Base-by-base conservation (phyloP, 345 rosid species). In the Eucalyptus marginata region DNA sequence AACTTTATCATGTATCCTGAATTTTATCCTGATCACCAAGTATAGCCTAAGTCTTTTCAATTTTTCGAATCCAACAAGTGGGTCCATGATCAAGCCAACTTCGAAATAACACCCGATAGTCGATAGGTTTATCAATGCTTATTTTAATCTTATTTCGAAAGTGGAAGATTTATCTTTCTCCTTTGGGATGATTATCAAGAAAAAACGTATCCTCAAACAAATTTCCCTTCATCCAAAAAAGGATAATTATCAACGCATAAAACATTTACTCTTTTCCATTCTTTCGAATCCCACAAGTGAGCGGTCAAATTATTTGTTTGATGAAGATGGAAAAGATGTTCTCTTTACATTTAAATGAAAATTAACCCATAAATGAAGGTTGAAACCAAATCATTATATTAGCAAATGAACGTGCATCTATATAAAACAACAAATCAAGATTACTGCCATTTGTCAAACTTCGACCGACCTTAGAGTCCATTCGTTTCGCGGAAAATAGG, bases 21-120 rank as follows among this genome's bases (percentile, higher is more conserved):
- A 51, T 51, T 17, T 17, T 0, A 51, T 17, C 22, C 1, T 51
- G 0, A 51, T 17, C 0, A 4, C 22, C 22, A 17, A 17, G 17
- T 51, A 51, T 51, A 51, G 0, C 9, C 56, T 17, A 51, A 17
- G 22, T 17, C 1, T 51, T 51, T 51, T 51, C 4, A 0, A 51
- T 51, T 51, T 51, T 0, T 51, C 0, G 4, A 17, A 51, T 51
- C 22, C 56, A 51, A 51, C 56, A 51, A 51, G 56, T 51, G 56
- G 56, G 4, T 22, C 56, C 56, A 51, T 51, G 56, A 51, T 51
- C 22, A 51, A 51, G 29, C 64, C 29, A 58, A 2, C 29, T 58
- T 56, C 64, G 64, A 58, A 10, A 58, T 24, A 56, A 56, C 62
- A 56, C 29, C 0, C 13, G 0, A 24, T 13, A 13, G 18, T 64